These are phyloP conservation scores for Arachis monticola DNA, from an alignment of 331 rosid genomes.

Conservation along the genomic window DNA sequence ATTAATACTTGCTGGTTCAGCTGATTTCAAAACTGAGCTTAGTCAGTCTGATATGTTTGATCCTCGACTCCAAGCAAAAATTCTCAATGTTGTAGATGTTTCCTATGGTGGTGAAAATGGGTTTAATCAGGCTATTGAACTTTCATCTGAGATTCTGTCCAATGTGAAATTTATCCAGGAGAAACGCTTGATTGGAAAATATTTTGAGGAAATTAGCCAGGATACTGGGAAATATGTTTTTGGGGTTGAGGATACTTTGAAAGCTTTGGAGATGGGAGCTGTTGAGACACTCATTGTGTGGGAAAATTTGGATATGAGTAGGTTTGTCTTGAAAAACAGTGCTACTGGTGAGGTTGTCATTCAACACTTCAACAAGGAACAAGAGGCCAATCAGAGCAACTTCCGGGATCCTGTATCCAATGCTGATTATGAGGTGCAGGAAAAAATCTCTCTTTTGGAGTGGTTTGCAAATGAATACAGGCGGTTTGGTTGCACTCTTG, in stretches of 20 bases:
- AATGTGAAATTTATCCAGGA: slow-evolving; percentile 81
- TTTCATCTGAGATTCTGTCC: slow-evolving; percentile 72
- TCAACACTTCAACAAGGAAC: slow-evolving; percentile 67
- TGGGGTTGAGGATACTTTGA: slow-evolving; percentile 82
- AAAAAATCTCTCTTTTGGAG: slow-evolving; percentile 65
- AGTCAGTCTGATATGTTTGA: slow-evolving; percentile 90
- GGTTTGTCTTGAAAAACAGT: slow-evolving; percentile 57
- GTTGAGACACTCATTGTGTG: slow-evolving; percentile 79
- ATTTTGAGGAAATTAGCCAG: slow-evolving; percentile 81
- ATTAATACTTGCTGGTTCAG: slow-evolving; percentile 76
- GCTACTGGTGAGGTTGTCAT: slow-evolving; percentile 54
- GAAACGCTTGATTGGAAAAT: slow-evolving; percentile 71
- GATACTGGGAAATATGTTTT: slow-evolving; percentile 83
- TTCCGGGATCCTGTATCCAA: slow-evolving; percentile 56
- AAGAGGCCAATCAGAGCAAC: slow-evolving; percentile 61
- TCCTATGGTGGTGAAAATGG: slow-evolving; percentile 87
- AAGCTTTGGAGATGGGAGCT: slow-evolving; percentile 79
- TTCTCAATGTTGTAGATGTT: slow-evolving; percentile 76
- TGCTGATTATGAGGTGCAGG: slow-evolving; percentile 71
- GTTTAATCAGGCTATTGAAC: slow-evolving; percentile 75
- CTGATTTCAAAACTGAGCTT: slow-evolving; percentile 83
- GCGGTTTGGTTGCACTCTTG: slow-evolving; percentile 74
- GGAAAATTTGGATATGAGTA: slow-evolving; percentile 73
- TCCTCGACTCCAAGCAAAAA: slow-evolving; percentile 76
- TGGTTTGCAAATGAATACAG: slow-evolving; percentile 79